These are phyloP conservation scores for Saitozyma podzolica DNA, from an alignment of 768 basidiomycete genomes.

Conservation along the genomic window DNA sequence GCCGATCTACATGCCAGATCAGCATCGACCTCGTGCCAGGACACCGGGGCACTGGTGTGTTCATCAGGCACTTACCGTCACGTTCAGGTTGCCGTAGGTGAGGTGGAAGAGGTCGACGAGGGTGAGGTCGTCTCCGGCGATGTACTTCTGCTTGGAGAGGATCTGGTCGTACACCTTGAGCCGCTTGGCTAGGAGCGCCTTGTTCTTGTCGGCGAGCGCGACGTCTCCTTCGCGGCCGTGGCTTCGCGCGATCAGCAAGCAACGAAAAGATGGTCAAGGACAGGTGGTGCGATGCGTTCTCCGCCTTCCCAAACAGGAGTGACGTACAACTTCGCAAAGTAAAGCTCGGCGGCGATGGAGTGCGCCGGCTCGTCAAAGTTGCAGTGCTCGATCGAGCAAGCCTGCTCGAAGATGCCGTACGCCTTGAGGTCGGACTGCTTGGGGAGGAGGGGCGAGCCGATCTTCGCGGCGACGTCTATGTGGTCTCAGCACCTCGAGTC, in stretches of 20 bases:
- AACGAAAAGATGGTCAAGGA: neutral
- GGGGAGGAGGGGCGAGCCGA: conserved; percentile 59
- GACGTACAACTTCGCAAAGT: conserved; percentile 57
- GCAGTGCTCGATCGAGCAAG: conserved; percentile 57
- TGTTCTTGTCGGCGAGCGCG: conserved; percentile 40
- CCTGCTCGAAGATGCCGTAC: conserved; percentile 51
- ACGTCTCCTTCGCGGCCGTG: conserved; percentile 9
- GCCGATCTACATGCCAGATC: conserved; percentile 7
- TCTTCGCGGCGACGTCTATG: conserved; percentile 60
- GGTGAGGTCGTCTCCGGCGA: conserved; percentile 58
- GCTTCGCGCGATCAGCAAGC: neutral
- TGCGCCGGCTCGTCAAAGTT: conserved; percentile 61
- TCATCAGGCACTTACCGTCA: neutral
- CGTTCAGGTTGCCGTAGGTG: conserved; percentile 53
- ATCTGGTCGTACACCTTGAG: conserved; percentile 61
- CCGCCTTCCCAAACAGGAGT: neutral
- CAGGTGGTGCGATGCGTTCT: neutral
- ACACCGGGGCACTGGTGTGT: neutral
- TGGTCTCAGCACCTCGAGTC: conserved; percentile 58
- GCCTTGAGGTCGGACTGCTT: conserved; percentile 48
- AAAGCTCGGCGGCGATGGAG: conserved; percentile 57
- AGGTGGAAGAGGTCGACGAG: conserved; percentile 65
- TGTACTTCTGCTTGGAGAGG: conserved; percentile 61
- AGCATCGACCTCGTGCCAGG: neutral
- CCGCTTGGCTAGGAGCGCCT: conserved; percentile 52